phyloP scores from a whole-genome alignment of 192 early-diverging fungal species.

The Backusella macrospora region DNA sequence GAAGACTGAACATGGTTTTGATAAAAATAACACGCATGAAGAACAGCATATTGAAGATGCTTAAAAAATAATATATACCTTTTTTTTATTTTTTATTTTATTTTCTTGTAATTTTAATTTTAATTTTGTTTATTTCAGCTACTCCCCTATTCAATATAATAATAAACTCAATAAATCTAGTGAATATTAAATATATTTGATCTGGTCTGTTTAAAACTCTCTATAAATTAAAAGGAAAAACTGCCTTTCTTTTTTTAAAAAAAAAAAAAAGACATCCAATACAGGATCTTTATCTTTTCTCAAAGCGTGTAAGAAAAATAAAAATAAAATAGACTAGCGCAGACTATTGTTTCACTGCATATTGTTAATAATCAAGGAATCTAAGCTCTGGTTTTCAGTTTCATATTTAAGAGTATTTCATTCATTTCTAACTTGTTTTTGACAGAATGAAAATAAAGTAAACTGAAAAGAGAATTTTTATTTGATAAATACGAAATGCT shows the following conservation, averaged over 20 bases:
- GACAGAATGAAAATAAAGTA: background rate
- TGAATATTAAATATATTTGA: background rate
- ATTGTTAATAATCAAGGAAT: background rate
- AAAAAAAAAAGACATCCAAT: no score
- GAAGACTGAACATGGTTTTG: background rate
- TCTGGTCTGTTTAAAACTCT: background rate
- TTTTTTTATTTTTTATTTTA: background rate
- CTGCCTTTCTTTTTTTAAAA: background rate
- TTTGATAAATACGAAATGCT: no score
- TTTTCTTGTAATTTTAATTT: slow-evolving; percentile 1
- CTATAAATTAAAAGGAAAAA: background rate
- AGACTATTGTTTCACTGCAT: background rate
- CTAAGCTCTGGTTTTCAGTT: background rate
- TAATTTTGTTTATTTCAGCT: background rate
- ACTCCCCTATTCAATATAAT: background rate
- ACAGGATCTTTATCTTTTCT: background rate
- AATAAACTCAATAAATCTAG: background rate
- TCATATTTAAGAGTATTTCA: background rate
- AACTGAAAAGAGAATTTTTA: no score
- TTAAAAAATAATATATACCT: background rate
- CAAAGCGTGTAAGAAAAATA: background rate
- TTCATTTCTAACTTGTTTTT: background rate
- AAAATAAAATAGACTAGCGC: background rate
- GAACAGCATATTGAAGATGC: background rate
- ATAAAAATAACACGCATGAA: background rate